Evolutionary conservation across 2,329 filamentous ascomycete species (phyloP).

Genomic region (Cytospora chrysosperma): DNA sequence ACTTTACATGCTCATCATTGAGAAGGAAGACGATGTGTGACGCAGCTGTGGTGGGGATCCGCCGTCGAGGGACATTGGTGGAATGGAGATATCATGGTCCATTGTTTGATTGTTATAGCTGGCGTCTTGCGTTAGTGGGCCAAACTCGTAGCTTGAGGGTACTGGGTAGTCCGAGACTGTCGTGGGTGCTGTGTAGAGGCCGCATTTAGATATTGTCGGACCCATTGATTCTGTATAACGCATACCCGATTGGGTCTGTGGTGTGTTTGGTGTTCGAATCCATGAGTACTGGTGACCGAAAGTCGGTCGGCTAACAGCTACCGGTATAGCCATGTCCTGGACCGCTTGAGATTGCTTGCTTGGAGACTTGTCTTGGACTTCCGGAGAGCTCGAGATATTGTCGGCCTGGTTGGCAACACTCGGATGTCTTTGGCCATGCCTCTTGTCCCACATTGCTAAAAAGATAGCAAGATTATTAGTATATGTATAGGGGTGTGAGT

Average conservation of each 20-base stretch:
- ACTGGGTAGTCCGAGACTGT: background rate
- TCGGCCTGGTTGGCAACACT: background rate
- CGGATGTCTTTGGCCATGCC: background rate
- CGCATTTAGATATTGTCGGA: background rate
- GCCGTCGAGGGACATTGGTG: background rate
- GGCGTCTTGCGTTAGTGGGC: background rate
- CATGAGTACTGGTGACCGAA: background rate
- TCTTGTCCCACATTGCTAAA: background rate
- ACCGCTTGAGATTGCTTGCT: background rate
- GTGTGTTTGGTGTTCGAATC: background rate
- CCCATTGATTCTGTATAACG: background rate
- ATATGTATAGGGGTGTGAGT: background rate
- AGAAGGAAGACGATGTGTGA: background rate
- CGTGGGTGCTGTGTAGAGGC: background rate
- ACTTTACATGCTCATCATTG: background rate
- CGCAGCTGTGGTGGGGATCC: background rate
- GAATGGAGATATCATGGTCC: background rate
- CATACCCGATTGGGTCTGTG: background rate
- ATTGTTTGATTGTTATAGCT: background rate
- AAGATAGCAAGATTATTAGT: background rate
- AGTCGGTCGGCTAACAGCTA: background rate
- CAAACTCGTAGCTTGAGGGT: background rate
- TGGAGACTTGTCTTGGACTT: background rate
- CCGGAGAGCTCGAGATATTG: background rate
- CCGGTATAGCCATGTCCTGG: background rate